Conservation (phyloP, 768 basidiomycete species). For the Chlorophyllum brunneum region DNA sequence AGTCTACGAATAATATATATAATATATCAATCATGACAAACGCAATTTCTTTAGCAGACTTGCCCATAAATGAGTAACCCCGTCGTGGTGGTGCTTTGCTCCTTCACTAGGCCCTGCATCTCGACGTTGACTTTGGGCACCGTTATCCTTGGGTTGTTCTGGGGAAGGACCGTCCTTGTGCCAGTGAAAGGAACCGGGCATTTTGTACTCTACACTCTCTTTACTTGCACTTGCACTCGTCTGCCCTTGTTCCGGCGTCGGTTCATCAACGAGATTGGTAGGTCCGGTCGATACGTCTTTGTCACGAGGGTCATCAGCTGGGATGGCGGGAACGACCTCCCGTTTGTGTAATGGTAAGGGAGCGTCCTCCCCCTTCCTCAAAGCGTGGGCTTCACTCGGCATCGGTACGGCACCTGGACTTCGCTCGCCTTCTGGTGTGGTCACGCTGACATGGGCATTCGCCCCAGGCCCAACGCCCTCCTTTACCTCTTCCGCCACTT, state of each 20-base stretch:
- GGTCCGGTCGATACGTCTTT: neutral
- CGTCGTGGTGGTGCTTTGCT: neutral
- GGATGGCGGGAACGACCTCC: neutral
- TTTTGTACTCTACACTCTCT: neutral
- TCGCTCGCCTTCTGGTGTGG: conserved; percentile 20
- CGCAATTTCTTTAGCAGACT: neutral
- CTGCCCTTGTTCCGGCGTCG: neutral
- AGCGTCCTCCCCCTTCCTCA: neutral
- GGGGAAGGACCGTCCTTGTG: neutral
- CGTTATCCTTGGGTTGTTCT: neutral
- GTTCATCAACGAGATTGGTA: neutral
- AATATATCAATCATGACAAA: neutral
- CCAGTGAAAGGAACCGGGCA: conserved; percentile 7
- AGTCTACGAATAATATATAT: neutral
- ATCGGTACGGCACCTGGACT: conserved; percentile 3
- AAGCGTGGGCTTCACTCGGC: neutral
- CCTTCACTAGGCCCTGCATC: neutral
- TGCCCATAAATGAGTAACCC: neutral
- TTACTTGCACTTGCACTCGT: neutral
- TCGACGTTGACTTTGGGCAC: too few relatives aligned
- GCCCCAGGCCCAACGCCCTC: conserved; percentile 26
- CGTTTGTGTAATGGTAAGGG: neutral
- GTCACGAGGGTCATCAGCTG: neutral
- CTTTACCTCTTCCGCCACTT: conserved; percentile 21
- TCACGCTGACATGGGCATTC: conserved; percentile 40